Conservation (phyloP, 129 eudicot genomes). For the Chrysanthemum makinoi region DNA sequence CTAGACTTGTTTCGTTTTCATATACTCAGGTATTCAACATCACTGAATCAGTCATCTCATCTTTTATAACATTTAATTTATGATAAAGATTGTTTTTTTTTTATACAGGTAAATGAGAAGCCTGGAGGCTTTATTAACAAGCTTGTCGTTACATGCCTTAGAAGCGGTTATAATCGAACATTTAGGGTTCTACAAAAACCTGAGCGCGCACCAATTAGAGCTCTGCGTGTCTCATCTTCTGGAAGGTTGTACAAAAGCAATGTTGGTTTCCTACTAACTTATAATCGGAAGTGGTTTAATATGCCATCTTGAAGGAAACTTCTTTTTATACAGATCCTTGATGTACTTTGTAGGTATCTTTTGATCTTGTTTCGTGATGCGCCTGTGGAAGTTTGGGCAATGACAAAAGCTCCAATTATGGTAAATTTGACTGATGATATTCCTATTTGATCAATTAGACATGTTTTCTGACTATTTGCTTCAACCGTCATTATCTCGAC, state of each 20-base stretch:
- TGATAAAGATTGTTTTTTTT: not conserved
- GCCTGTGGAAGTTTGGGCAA: conserved; percentile 99
- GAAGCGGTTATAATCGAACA: conserved; percentile 88
- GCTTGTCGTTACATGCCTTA: conserved; percentile 90
- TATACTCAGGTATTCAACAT: conserved; percentile 58
- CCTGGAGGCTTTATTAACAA: conserved; percentile 81
- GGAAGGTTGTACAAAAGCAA: conserved; percentile 62
- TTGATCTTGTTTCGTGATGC: conserved; percentile 92
- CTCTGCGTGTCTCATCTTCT: conserved; percentile 92
- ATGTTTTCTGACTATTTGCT: no score
- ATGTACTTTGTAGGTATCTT: conserved; percentile 63
- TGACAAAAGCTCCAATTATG: conserved; percentile 95
- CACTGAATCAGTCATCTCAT: conserved; percentile 4
- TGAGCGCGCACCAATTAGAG: conserved; percentile 96
- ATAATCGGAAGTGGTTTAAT: not conserved
- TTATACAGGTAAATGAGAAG: conserved; percentile 73
- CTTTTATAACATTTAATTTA: not conserved
- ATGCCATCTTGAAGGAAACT: conserved; percentile 18
- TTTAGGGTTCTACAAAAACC: conserved; percentile 95
- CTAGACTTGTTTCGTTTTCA: conserved; percentile 89
- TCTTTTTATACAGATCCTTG: conserved; percentile 2
- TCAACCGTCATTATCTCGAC: no score
- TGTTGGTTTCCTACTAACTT: not conserved
- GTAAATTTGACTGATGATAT: conserved; percentile 36
- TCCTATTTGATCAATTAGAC: not conserved